These are phyloP conservation scores for Aspergillus ochraceus DNA, from an alignment of 2,329 filamentous ascomycete genomes.

Conservation along the genomic window DNA sequence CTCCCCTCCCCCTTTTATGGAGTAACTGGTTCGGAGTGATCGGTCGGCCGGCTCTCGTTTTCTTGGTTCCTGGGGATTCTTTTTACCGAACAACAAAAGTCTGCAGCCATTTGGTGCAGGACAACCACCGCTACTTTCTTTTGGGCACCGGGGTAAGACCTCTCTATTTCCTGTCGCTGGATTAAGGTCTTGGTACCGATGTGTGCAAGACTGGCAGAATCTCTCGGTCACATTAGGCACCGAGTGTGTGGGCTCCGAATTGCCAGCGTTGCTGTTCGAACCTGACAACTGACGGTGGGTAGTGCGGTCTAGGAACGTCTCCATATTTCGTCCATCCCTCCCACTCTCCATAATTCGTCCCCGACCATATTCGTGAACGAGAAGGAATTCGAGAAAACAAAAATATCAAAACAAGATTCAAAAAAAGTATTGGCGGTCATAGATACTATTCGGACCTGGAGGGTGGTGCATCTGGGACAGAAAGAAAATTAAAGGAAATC, in stretches of 20 bases:
- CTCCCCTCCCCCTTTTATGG: not conserved
- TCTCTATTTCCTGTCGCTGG: not conserved
- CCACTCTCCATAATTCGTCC: conserved; percentile 2
- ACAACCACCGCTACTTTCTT: not conserved
- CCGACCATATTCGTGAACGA: conserved; percentile 1
- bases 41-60: not conserved
- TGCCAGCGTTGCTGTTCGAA: conserved; percentile 10
- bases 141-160: conserved; percentile 1
- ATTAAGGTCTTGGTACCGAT: not conserved
- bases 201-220: conserved; percentile 2
- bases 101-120: conserved; percentile 1
- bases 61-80: conserved; percentile 6
- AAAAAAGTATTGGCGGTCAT: not conserved
- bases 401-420: not conserved
- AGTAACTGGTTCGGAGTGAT: not conserved
- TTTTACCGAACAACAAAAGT: conserved; percentile 7
- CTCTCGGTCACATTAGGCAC: conserved; percentile 1
- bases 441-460: not conserved
- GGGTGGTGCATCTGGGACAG: not conserved
- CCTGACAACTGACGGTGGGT: conserved; percentile 17
- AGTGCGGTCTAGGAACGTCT: conserved; percentile 6
- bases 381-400: not conserved
- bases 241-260: conserved; percentile 1
- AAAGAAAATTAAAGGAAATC: not conserved
- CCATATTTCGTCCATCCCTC: conserved; percentile 6